Evolutionary conservation across 2,329 filamentous ascomycete species (phyloP).

Genomic region (Cytospora piceae): DNA sequence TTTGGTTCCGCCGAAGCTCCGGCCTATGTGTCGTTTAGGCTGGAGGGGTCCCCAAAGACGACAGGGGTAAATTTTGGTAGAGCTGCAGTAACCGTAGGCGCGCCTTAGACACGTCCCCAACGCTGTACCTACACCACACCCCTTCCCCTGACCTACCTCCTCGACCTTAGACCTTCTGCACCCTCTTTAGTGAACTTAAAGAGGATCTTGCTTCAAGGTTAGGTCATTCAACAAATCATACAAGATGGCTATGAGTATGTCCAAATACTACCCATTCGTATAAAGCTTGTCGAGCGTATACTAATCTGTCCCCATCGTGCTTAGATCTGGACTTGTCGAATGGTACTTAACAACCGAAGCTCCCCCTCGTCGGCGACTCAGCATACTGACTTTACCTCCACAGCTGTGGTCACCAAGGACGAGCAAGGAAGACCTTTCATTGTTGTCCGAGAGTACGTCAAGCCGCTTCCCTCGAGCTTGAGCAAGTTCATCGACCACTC

Average conservation of each 20-base stretch:
- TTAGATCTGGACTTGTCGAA: slow-evolving; percentile 82
- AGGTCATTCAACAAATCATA: slow-evolving; percentile 14
- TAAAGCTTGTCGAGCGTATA: slow-evolving; percentile 26
- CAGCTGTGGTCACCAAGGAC: slow-evolving; percentile 85
- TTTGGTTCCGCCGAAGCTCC: slow-evolving; percentile 8
- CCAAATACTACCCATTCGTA: not conserved
- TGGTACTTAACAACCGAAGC: slow-evolving; percentile 57
- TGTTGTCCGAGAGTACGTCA: slow-evolving; percentile 89
- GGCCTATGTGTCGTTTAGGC: slow-evolving; percentile 9
- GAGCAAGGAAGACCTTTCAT: slow-evolving; percentile 98
- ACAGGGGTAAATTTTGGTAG: slow-evolving; percentile 24
- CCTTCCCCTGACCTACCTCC: slow-evolving; percentile 3
- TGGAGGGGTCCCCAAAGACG: slow-evolving; percentile 21
- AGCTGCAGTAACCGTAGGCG: slow-evolving; percentile 18
- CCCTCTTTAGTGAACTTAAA: slow-evolving; percentile 2
- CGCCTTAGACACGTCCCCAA: slow-evolving; percentile 21
- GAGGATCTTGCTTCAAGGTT: slow-evolving; percentile 10
- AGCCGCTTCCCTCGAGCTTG: slow-evolving; percentile 12
- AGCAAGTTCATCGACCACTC: slow-evolving; percentile 32
- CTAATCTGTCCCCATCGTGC: slow-evolving; percentile 5
- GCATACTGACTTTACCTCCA: slow-evolving; percentile 32
- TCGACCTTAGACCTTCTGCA: slow-evolving; percentile 12
- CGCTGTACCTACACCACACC: slow-evolving; percentile 8
- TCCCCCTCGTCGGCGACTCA: slow-evolving; percentile 24
- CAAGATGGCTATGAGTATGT: slow-evolving; percentile 66